phyloP scores from a whole-genome alignment of 2,329 filamentous ascomycete species.

The Cryphonectria naterciae region DNA sequence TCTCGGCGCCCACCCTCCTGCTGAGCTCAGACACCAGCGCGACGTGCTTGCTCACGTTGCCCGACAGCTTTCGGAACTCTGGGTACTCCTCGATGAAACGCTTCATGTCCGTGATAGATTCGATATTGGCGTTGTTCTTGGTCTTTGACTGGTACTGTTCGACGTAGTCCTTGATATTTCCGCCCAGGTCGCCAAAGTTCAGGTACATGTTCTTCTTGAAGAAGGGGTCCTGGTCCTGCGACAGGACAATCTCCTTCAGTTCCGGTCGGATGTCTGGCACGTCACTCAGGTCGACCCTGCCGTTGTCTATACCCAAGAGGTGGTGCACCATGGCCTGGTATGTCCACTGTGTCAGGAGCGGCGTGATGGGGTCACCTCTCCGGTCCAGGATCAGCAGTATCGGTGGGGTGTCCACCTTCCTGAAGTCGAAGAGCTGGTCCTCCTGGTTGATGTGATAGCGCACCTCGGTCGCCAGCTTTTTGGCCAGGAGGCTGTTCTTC shows the following conservation, averaged over 20 bases:
- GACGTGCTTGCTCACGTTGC: conserved; percentile 98
- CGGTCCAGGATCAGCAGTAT: conserved; percentile 90
- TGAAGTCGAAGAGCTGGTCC: conserved; percentile 94
- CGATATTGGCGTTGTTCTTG: conserved; percentile 94
- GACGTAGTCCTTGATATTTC: conserved; percentile 97
- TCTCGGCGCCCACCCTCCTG: conserved; percentile 82
- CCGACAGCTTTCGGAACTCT: conserved; percentile 94
- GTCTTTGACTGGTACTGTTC: conserved; percentile 98
- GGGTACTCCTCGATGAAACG: conserved; percentile 98
- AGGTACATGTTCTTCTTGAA: conserved; percentile 99
- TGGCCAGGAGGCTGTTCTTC: conserved; percentile 85
- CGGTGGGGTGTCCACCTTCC: conserved; percentile 90
- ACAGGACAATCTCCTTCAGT: conserved; percentile 90
- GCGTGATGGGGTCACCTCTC: conserved; percentile 92
- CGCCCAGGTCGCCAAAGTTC: conserved; percentile 93
- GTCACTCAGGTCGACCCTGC: conserved; percentile 84
- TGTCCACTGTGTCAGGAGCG: conserved; percentile 95
- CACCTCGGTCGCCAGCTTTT: conserved; percentile 91
- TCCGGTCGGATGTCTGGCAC: conserved; percentile 85
- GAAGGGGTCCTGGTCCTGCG: conserved; percentile 96
- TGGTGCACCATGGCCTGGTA: conserved; percentile 99
- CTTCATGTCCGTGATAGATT: conserved; percentile 98
- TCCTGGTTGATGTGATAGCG: conserved; percentile 94
- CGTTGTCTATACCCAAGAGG: conserved; percentile 89
- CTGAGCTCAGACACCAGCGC: conserved; percentile 94